phyloP scores from a whole-genome alignment of 352 stramenopile genomes.

The Phytophthora meadii region DNA sequence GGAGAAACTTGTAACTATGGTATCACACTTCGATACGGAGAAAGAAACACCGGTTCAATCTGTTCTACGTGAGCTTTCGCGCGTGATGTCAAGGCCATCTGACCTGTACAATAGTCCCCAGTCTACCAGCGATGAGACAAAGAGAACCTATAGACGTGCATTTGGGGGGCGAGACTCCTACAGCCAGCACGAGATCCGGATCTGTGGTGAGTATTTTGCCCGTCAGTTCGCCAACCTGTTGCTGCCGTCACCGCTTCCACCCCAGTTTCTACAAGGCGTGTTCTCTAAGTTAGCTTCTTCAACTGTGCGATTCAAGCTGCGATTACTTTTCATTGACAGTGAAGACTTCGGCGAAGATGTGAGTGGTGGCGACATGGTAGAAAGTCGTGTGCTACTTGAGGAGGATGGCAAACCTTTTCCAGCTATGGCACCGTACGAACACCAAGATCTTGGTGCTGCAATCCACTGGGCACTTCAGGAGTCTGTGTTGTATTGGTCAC shows the following conservation, averaged over 20 bases:
- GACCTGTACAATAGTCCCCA: constrained; percentile 7
- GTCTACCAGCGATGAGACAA: not conserved
- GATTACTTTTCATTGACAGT: constrained; percentile 70
- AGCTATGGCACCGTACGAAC: constrained; percentile 57
- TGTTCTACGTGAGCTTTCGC: constrained; percentile 28
- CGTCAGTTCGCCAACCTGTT: constrained; percentile 56
- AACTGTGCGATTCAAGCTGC: constrained; percentile 63
- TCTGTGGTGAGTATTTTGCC: constrained; percentile 50
- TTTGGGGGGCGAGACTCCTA: constrained; percentile 39
- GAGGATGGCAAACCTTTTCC: constrained; percentile 28
- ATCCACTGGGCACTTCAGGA: constrained; percentile 73
- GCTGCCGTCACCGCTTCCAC: constrained; percentile 5
- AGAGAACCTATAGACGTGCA: constrained; percentile 36
- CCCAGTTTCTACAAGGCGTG: constrained; percentile 53
- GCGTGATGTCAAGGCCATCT: constrained; percentile 27
- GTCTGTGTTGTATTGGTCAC: constrained; percentile 45
- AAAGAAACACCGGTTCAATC: constrained; percentile 1
- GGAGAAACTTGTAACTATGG: constrained; percentile 36
- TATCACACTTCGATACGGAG: constrained; percentile 13
- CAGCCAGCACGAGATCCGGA: constrained; percentile 52
- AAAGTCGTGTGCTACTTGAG: constrained; percentile 28
- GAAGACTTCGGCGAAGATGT: constrained; percentile 40
- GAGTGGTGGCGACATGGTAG: not conserved
- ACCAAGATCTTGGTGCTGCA: constrained; percentile 83
- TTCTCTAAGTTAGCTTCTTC: constrained; percentile 68